These are phyloP conservation scores for Mesembryanthemum crystallinum DNA, from an alignment of 148 eudicot genomes.

Conservation along the genomic window DNA sequence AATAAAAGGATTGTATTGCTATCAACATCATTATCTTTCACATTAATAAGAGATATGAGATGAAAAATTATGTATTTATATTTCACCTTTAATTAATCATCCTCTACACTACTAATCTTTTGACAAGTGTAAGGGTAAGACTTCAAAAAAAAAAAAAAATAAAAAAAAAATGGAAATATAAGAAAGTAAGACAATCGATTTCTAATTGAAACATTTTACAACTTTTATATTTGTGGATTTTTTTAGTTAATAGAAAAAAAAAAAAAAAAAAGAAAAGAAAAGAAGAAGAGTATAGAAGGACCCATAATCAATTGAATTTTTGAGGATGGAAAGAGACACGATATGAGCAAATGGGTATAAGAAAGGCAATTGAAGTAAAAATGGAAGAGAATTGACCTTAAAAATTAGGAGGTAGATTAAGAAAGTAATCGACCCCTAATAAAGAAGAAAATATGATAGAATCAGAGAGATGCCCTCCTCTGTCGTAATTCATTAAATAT, in stretches of 20 bases:
- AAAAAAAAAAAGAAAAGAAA: no score
- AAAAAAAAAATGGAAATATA: no score
- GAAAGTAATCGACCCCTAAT: slow-evolving; percentile 7
- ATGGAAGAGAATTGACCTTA: background rate
- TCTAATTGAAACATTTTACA: no score
- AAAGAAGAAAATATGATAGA: slow-evolving; percentile 18
- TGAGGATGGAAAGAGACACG: no score
- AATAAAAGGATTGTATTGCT: slow-evolving; percentile 8
- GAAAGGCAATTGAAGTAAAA: background rate
- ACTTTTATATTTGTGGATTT: no score
- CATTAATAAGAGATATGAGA: slow-evolving; percentile 3
- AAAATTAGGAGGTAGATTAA: background rate
- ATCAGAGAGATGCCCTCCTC: slow-evolving; percentile 19
- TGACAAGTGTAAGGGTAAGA: no score
- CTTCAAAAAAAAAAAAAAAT: no score
- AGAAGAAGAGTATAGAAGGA: background rate
- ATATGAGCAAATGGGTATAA: background rate
- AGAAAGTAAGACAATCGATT: no score
- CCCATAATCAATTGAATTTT: no score
- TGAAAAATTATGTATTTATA: background rate
- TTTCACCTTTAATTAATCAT: background rate
- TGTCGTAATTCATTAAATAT: slow-evolving; percentile 12
- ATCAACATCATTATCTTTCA: slow-evolving; percentile 14
- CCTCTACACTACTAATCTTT: no score
- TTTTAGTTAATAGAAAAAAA: no score